Percentiles rank a stretch among this genome's conserved stretches.
These are phyloP conservation scores for Fabrea salina DNA, from an alignment of 169 alveolate species.

Conservation along the genomic window DNA sequence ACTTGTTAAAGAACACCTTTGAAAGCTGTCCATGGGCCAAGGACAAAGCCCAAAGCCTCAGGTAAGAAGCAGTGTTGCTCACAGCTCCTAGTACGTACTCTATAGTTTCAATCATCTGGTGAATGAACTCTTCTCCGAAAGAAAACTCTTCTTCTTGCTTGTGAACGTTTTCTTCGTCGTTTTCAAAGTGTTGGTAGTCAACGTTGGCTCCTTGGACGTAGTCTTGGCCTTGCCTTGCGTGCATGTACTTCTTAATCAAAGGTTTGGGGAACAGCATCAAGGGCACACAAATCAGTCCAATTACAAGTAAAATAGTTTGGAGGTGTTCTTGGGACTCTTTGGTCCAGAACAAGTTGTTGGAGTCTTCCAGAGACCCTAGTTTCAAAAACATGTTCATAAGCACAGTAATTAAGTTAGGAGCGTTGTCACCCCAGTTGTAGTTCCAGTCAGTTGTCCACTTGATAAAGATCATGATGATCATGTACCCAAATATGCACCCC, in stretches of 20 bases:
- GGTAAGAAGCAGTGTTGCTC: slow-evolving; percentile 99
- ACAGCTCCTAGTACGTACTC: slow-evolving; percentile 98
- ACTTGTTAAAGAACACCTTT: slow-evolving; percentile 47
- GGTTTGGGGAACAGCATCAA: slow-evolving; percentile 96
- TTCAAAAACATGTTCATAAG: slow-evolving; percentile 93
- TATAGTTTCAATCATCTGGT: slow-evolving; percentile 97
- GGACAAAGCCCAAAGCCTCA: slow-evolving; percentile 98
- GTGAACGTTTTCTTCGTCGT: neutral
- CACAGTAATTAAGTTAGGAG: slow-evolving; percentile 94
- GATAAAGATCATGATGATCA: slow-evolving; percentile 90
- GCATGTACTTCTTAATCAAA: slow-evolving; percentile 46
- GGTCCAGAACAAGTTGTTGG: slow-evolving; percentile 61
- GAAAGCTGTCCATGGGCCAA: slow-evolving; percentile 92
- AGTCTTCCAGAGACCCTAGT: slow-evolving; percentile 64
- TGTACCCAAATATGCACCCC: slow-evolving; percentile 94
- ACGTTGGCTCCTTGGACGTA: neutral
- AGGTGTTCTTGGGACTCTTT: slow-evolving; percentile 71
- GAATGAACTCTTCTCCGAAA: slow-evolving; percentile 82
- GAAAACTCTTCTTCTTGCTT: slow-evolving; percentile 58
- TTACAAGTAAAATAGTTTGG: slow-evolving; percentile 73
- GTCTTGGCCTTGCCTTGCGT: slow-evolving; percentile 44
- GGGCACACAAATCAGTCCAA: slow-evolving; percentile 89
- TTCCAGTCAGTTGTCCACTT: slow-evolving; percentile 89
- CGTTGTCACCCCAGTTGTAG: slow-evolving; percentile 77
- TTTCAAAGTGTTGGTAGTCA: neutral